Conservation (phyloP, 352 stramenopile species). For the Ophiocytium majus region DNA sequence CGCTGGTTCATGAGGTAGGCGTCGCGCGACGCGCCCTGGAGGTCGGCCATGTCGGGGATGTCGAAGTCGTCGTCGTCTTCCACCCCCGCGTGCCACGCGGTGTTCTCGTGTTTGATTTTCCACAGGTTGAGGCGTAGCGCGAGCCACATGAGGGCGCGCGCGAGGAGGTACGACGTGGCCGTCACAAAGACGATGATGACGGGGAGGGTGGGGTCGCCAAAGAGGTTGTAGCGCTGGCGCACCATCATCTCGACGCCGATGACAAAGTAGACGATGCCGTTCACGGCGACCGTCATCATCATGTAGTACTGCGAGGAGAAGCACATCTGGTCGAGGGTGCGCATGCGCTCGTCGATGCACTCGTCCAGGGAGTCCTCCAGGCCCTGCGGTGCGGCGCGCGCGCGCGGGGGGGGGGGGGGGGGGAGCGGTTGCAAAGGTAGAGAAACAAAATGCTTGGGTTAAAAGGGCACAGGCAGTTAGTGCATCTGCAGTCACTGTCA, state of each 20-base stretch:
- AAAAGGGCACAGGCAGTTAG: too few species aligned
- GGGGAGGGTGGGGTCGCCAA: conserved; percentile 84
- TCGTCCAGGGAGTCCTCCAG: conserved; percentile 91
- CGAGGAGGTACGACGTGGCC: conserved; percentile 40
- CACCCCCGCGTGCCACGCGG: conserved; percentile 79
- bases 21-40: conserved; percentile 87
- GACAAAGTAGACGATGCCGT: conserved; percentile 89
- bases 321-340: conserved; percentile 92
- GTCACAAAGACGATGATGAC: conserved; percentile 75
- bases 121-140: conserved; percentile 83
- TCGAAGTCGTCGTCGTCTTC: conserved; percentile 84
- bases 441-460: too few species aligned
- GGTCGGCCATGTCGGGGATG: conserved; percentile 69
- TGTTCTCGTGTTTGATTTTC: conserved; percentile 93
- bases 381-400: conserved; percentile 60
- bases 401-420: not conserved
- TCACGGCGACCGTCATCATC: conserved; percentile 85
- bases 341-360: conserved; percentile 90
- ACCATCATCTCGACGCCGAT: conserved; percentile 92
- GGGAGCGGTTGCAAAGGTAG: too few species aligned
- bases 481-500: too few species aligned
- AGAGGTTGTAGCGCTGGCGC: conserved; percentile 88
- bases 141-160: conserved; percentile 71
- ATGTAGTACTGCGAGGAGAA: conserved; percentile 97
- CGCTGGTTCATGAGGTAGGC: conserved; percentile 93